phyloP scores from a whole-genome alignment of 75 land plant species.

The Cupressus sempervirens region DNA sequence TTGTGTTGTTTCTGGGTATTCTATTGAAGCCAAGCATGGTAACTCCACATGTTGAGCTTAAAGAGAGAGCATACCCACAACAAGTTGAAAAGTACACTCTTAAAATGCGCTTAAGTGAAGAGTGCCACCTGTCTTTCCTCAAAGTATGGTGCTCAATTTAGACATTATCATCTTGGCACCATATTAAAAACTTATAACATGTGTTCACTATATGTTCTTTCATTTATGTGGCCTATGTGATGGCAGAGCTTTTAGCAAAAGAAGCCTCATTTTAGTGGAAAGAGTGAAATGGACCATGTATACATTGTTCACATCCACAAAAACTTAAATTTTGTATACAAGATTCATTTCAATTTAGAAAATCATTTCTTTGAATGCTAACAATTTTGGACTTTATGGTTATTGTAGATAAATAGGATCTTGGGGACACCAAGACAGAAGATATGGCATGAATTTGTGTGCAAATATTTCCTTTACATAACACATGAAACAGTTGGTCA shows the following conservation, averaged over 20 bases:
- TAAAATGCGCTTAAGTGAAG: slow-evolving; percentile 57
- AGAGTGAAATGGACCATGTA: slow-evolving; percentile 39
- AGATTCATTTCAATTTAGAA: not conserved
- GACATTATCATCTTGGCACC: not conserved
- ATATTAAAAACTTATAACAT: not conserved
- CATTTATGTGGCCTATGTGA: slow-evolving; percentile 45
- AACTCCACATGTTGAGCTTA: slow-evolving; percentile 73
- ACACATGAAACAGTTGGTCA: too few species aligned
- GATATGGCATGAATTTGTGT: slow-evolving; percentile 52
- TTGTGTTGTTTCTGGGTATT: slow-evolving; percentile 75
- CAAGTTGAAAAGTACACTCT: slow-evolving; percentile 66
- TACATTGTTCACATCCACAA: slow-evolving; percentile 18
- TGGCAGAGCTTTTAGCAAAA: slow-evolving; percentile 50
- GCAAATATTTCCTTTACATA: too few species aligned
- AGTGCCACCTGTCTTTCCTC: slow-evolving; percentile 90
- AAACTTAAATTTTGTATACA: not conserved
- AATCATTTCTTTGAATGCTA: not conserved
- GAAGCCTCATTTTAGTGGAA: slow-evolving; percentile 45
- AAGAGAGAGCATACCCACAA: slow-evolving; percentile 70
- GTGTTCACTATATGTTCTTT: not conserved
- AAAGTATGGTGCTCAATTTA: slow-evolving; percentile 66
- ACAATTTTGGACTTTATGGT: not conserved
- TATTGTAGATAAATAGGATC: slow-evolving; percentile 37
- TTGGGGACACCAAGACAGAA: slow-evolving; percentile 52
- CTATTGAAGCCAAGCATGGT: slow-evolving; percentile 90